Evolutionary conservation across 108 stramenopile genomes (phyloP), one percentile per base, ranked within the genome.

Genomic region (Skeletonema grethae): DNA sequence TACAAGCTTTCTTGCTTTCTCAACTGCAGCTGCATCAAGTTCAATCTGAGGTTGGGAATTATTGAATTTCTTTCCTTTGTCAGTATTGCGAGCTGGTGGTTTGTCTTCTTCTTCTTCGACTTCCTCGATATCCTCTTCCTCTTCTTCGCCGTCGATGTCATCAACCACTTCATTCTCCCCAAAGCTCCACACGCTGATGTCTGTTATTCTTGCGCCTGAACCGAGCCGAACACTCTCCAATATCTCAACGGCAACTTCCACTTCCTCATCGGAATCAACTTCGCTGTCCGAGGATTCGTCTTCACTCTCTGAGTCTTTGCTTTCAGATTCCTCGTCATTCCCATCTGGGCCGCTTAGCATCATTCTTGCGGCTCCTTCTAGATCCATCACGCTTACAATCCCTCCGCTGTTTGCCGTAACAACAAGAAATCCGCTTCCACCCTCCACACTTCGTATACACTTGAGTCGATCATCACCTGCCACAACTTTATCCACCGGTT

Each of bases 381-480:
- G 63, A 66, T 96, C 85, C 84, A 92, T 90, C 35, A 96, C 66
- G 61, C 91, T 92, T 2, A 96, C 85, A 11, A 93, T 86, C 13
- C 95, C 95, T 8, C 89, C 92, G 76, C 88, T 90, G 45, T 89
- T 93, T 16, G 92, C 89, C 8, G 92, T 93, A 6, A 89, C 89
- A n/a, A 93, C 91, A 8, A 83, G 38, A 73, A 79, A 86, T 20
- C 88, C 88, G 61, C 78, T 83, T 15, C 85, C 85, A 30, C 81
- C 85, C 32, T 74, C 75, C 8, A 92, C 84, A 28, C 65, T 61
- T 12, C 80, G 74, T 53, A 95, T 85, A 73, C 94, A 92, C 69
- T 95, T 95, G 64, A 93, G 90, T 67, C 95, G 86, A 76, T 91
- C 92, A 75, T 93, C 92, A 41, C 90, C 81, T 8, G 91, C 90